Evolutionary conservation across 2,329 filamentous ascomycete genomes (phyloP).

Genomic region (Lasiodiplodia sp.): DNA sequence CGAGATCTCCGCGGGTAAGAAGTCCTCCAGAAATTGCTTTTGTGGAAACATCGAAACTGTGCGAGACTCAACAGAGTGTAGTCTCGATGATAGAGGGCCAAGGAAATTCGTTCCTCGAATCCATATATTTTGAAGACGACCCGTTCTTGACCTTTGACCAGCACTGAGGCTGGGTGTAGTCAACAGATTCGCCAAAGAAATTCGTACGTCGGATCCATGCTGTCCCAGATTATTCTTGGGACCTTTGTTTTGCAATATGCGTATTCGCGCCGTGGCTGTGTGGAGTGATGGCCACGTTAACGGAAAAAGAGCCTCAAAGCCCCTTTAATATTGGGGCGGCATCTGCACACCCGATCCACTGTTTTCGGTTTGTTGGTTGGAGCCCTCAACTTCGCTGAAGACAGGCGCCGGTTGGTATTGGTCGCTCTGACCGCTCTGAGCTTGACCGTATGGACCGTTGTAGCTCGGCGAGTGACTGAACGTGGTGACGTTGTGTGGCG

Average conservation of each 20-base stretch:
- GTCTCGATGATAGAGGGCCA: slow-evolving; percentile 7
- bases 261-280: not conserved
- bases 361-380: slow-evolving; percentile 42
- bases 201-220: slow-evolving; percentile 26
- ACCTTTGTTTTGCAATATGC: slow-evolving; percentile 8
- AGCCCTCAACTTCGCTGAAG: slow-evolving; percentile 46
- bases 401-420: slow-evolving; percentile 46
- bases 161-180: slow-evolving; percentile 16
- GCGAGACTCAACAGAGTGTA: not conserved
- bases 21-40: slow-evolving; percentile 26
- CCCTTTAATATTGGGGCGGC: slow-evolving; percentile 37
- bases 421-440: slow-evolving; percentile 40
- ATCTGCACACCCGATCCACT: slow-evolving; percentile 28
- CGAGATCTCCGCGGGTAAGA: slow-evolving; percentile 14
- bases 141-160: slow-evolving; percentile 17
- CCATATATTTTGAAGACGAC: slow-evolving; percentile 24
- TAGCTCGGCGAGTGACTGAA: slow-evolving; percentile 46
- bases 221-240: not conserved
- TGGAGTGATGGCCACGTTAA: not conserved
- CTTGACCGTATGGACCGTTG: slow-evolving; percentile 36
- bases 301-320: slow-evolving; percentile 2
- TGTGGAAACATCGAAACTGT: slow-evolving; percentile 17
- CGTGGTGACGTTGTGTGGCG: slow-evolving; percentile 50
- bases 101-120: slow-evolving; percentile 26
- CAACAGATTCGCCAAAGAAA: slow-evolving; percentile 26